phyloP scores from a whole-genome alignment of 179 eudicot species.

The Amaranthus tricolor region DNA sequence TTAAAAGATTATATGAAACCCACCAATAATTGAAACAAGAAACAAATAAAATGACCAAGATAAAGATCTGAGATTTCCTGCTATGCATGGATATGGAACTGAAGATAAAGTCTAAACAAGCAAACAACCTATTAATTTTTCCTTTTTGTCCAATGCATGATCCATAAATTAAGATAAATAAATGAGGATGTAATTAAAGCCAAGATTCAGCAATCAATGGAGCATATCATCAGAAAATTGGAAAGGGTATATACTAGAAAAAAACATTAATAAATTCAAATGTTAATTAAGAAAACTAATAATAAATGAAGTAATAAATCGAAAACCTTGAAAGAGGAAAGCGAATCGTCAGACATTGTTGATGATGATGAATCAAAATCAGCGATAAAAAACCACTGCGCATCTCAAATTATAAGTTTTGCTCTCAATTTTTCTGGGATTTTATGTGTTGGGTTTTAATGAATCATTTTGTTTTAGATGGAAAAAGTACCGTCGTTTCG shows the following conservation, averaged over 20 bases:
- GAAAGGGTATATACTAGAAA: too few relatives aligned
- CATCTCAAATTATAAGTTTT: slow-evolving; percentile 15
- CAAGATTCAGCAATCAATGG: too few relatives aligned
- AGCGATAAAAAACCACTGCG: slow-evolving; percentile 15
- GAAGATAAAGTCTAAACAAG: background rate
- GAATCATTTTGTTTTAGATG: too few relatives aligned
- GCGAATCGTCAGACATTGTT: slow-evolving; percentile 24
- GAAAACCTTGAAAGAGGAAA: slow-evolving; percentile 22
- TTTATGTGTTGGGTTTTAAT: too few relatives aligned
- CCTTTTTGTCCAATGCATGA: background rate
- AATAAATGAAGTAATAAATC: too few relatives aligned
- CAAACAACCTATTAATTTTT: background rate
- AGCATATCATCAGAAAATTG: too few relatives aligned
- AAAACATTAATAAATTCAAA: background rate
- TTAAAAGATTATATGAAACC: background rate
- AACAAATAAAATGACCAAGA: background rate
- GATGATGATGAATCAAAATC: background rate
- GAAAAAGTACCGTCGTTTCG: too few relatives aligned
- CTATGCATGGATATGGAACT: background rate
- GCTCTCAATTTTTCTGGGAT: background rate
- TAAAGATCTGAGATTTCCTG: background rate
- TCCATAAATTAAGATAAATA: background rate
- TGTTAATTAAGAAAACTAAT: too few relatives aligned
- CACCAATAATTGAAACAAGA: background rate
- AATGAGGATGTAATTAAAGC: background rate